A percentile compares a stretch with the other conserved stretches of the same genome.
Evolutionary conservation across 164 flowering plant genomes (phyloP).

Genomic region (Euptelea pleiosperma): DNA sequence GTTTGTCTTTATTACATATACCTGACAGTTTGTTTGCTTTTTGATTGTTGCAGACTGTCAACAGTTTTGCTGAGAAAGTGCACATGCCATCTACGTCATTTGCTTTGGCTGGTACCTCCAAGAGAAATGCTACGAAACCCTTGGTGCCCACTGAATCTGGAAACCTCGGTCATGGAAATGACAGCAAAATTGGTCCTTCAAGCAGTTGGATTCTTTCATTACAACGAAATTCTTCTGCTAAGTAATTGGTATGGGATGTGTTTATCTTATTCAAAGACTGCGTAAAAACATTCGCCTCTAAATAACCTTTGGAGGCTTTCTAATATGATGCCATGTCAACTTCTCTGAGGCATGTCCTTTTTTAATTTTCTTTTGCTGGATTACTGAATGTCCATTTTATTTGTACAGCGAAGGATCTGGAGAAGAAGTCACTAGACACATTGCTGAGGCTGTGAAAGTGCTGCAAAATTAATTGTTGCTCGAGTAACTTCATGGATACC

Average conservation of each 20-base stretch:
- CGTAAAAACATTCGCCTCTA: not conserved
- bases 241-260: conserved; percentile 51
- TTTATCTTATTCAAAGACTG: too few relatives aligned
- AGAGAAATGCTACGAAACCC: conserved; percentile 46
- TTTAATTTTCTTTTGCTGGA: not conserved
- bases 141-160: conserved; percentile 44
- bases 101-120: conserved; percentile 47
- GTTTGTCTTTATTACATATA: not conserved
- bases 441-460: conserved; percentile 23
- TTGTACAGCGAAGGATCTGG: conserved; percentile 15
- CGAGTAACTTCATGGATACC: conserved; percentile 20
- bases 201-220: conserved; percentile 81
- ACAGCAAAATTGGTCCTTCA: conserved; percentile 57
- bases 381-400: conserved; percentile 6
- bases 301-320: not conserved
- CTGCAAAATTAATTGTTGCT: conserved; percentile 15
- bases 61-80: conserved; percentile 23
- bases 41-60: conserved; percentile 32
- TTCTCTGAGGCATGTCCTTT: not conserved
- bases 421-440: conserved; percentile 17
- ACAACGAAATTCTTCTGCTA: conserved; percentile 75
- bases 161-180: conserved; percentile 42
- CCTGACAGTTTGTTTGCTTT: conserved; percentile 2
- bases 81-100: conserved; percentile 58
- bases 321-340: not conserved